Conservation (phyloP, 1,284 basidiomycete genomes). For the Cryptococcus sp. region DNA sequence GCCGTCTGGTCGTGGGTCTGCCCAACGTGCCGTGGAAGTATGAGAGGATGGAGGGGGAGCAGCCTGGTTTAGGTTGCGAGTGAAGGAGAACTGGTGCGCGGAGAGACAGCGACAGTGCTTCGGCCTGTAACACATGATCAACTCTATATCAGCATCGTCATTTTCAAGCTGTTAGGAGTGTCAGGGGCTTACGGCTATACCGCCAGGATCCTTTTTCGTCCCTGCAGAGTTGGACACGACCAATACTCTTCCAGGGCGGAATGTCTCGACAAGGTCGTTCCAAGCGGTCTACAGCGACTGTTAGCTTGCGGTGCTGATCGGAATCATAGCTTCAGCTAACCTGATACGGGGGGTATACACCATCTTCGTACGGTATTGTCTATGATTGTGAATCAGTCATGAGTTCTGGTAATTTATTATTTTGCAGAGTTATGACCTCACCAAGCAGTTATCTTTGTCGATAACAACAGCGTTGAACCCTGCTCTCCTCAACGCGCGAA, state of each 20-base stretch:
- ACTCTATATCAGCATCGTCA: neutral
- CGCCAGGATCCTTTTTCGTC: slow-evolving; percentile 71
- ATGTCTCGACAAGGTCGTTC: slow-evolving; percentile 68
- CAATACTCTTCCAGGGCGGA: slow-evolving; percentile 77
- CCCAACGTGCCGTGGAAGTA: slow-evolving; percentile 57
- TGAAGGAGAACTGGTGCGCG: slow-evolving; percentile 82
- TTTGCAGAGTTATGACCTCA: slow-evolving; percentile 49
- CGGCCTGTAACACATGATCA: slow-evolving; percentile 61
- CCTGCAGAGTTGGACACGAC: slow-evolving; percentile 95
- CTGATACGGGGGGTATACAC: slow-evolving; percentile 69
- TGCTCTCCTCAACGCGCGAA: slow-evolving; percentile 68
- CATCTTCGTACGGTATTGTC: slow-evolving; percentile 75
- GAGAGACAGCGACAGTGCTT: slow-evolving; percentile 76
- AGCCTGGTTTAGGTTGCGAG: slow-evolving; percentile 72
- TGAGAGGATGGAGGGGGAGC: slow-evolving; percentile 65
- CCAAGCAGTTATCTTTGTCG: slow-evolving; percentile 97
- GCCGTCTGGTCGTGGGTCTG: slow-evolving; percentile 21
- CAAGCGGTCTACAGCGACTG: slow-evolving; percentile 65
- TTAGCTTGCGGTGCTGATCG: slow-evolving; percentile 30
- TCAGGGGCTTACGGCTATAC: slow-evolving; percentile 65
- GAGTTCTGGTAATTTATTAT: neutral
- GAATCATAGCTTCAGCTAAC: slow-evolving; percentile 51
- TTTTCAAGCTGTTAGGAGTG: neutral
- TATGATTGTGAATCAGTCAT: slow-evolving; percentile 39
- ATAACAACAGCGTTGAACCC: slow-evolving; percentile 88